Conservation (phyloP, 2,329 filamentous ascomycete genomes). For the Claviceps arundinis region DNA sequence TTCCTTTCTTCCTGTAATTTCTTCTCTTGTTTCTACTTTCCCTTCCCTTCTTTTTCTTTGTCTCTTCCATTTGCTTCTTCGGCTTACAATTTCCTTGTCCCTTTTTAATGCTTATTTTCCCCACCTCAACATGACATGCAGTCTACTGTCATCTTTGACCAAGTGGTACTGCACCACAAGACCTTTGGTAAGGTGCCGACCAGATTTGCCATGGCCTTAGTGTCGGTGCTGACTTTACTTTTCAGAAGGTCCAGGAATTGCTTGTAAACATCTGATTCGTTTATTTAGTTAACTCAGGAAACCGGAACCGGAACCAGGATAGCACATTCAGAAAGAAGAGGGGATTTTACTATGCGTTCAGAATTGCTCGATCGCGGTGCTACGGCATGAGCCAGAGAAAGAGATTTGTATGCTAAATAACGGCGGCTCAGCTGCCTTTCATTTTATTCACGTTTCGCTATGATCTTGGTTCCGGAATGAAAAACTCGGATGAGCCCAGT, state of each 20-base stretch:
- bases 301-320: conserved; percentile 4
- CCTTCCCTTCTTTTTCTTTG: not conserved
- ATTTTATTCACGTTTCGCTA: not conserved
- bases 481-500: no score
- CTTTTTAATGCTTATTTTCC: not conserved
- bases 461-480: no score
- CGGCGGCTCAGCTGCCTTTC: not conserved
- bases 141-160: not conserved
- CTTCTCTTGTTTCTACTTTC: not conserved
- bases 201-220: not conserved
- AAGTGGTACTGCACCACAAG: not conserved
- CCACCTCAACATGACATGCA: not conserved
- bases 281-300: conserved; percentile 6
- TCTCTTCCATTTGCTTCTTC: not conserved
- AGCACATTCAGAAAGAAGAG: not conserved
- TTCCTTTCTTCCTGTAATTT: not conserved
- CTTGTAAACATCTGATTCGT: not conserved
- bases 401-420: not conserved
- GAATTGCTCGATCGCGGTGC: not conserved
- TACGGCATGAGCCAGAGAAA: not conserved
- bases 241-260: not conserved
- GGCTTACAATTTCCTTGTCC: not conserved
- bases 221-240: not conserved
- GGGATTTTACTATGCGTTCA: not conserved
- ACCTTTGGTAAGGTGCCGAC: not conserved